Evolutionary conservation across 106 monocot species (phyloP).

Genomic region (Posidonia australis): DNA sequence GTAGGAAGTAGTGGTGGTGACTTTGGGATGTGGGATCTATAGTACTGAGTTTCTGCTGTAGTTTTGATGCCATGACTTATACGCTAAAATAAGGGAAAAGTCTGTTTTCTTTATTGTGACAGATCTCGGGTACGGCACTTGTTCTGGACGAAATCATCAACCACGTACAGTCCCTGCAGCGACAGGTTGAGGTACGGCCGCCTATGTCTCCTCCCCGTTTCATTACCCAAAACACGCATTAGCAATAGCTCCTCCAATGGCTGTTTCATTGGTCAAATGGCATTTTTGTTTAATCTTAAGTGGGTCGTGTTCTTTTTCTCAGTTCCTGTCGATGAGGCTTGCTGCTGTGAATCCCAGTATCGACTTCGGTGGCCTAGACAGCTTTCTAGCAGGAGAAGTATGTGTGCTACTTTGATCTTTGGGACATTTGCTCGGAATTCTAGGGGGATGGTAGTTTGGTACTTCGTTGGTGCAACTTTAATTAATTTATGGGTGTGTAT

Average conservation of each 20-base stretch:
- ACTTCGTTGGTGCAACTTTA: too few species aligned
- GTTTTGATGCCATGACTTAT: conserved; percentile 6
- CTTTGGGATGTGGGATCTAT: neutral
- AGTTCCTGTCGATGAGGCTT: conserved; percentile 16
- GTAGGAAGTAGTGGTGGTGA: neutral
- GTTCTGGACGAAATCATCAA: conserved; percentile 36
- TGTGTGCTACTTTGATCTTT: neutral
- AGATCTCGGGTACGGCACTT: conserved; percentile 29
- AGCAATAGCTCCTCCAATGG: too few species aligned
- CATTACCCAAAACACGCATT: too few species aligned
- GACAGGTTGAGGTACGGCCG: conserved; percentile 23
- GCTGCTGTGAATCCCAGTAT: conserved; percentile 26
- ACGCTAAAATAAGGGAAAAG: conserved; percentile 5
- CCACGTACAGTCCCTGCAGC: conserved; percentile 30
- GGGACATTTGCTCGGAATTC: neutral
- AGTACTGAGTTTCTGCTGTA: neutral
- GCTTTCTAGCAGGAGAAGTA: conserved; percentile 1
- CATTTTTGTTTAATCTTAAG: neutral
- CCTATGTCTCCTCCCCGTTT: neutral
- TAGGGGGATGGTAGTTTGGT: too few species aligned
- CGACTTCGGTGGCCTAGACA: conserved; percentile 19
- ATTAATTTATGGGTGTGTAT: too few species aligned
- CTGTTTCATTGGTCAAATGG: neutral
- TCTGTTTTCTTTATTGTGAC: conserved; percentile 4
- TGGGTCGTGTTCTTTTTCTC: neutral